phyloP scores from a whole-genome alignment of 2,329 filamentous ascomycete species.

The Dissoconium aciculare region DNA sequence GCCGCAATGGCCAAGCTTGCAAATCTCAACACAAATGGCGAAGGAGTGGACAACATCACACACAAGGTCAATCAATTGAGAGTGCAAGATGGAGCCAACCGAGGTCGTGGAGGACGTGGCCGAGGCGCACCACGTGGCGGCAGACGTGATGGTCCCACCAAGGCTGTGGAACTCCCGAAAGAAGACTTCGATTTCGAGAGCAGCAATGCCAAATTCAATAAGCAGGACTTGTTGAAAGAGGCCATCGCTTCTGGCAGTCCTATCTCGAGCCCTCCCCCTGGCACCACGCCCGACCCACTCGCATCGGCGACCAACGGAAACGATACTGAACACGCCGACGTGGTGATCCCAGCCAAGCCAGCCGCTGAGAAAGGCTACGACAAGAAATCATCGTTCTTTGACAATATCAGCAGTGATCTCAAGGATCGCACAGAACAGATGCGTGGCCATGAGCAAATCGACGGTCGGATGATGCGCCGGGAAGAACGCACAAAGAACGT shows the following conservation, averaged over 20 bases:
- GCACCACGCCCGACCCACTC: slow-evolving; percentile 13
- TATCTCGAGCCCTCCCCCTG: slow-evolving; percentile 26
- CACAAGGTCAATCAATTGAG: slow-evolving; percentile 67
- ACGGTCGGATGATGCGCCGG: slow-evolving; percentile 73
- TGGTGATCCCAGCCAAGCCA: slow-evolving; percentile 30
- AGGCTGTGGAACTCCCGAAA: slow-evolving; percentile 66
- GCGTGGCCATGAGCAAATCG: slow-evolving; percentile 42
- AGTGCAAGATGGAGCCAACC: slow-evolving; percentile 16
- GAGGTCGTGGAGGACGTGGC: slow-evolving; percentile 32
- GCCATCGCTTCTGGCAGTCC: slow-evolving; percentile 68
- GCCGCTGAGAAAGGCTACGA: slow-evolving; percentile 52
- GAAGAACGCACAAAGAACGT: slow-evolving; percentile 94
- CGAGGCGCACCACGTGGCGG: slow-evolving; percentile 31
- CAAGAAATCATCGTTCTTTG: slow-evolving; percentile 83
- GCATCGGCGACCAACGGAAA: slow-evolving; percentile 18
- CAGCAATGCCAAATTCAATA: slow-evolving; percentile 78
- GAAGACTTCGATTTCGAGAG: slow-evolving; percentile 86
- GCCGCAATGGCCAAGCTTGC: slow-evolving; percentile 62
- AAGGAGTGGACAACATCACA: slow-evolving; percentile 50
- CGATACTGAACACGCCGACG: slow-evolving; percentile 24
- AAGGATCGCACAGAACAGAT: slow-evolving; percentile 57
- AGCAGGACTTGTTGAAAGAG: slow-evolving; percentile 76
- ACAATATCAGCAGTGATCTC: slow-evolving; percentile 91
- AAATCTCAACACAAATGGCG: slow-evolving; percentile 17
- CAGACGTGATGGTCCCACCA: slow-evolving; percentile 23